phyloP scores from a whole-genome alignment of 495 filamentous ascomycete genomes.

The Xylaria curta region DNA sequence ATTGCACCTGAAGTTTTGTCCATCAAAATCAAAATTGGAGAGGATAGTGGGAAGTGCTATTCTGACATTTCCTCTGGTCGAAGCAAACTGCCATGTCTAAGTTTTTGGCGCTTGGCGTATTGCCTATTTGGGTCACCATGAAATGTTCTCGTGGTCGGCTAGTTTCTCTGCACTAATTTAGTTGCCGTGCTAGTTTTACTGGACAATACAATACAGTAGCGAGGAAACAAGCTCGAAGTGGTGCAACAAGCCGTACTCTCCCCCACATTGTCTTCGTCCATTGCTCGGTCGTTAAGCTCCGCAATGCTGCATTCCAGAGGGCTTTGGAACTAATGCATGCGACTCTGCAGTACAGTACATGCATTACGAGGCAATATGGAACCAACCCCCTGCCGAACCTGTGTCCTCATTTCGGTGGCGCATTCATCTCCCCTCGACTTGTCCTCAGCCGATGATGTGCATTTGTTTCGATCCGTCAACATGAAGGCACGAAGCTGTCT shows the following conservation, averaged over 20 bases:
- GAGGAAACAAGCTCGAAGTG: neutral
- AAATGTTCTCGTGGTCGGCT: constrained; percentile 8
- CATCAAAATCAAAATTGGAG: neutral
- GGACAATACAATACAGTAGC: neutral
- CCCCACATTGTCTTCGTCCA: constrained; percentile 1
- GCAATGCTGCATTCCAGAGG: neutral
- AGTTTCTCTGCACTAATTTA: neutral
- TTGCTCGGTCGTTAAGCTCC: constrained; percentile 3
- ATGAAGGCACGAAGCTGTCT: neutral
- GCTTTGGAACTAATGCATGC: constrained; percentile 8
- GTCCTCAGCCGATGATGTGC: constrained; percentile 20
- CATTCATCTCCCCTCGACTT: constrained; percentile 10
- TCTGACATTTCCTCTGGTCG: neutral
- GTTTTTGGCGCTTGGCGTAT: neutral
- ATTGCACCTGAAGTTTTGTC: neutral
- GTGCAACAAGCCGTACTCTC: neutral
- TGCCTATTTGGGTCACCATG: constrained; percentile 2
- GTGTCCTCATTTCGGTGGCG: neutral
- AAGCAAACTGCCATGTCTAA: neutral
- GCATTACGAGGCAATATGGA: neutral
- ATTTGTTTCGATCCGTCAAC: constrained; percentile 6
- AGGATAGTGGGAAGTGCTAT: neutral
- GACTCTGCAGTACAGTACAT: neutral
- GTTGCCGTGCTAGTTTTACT: neutral
- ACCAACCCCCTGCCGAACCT: neutral